Conservation (phyloP, 2,329 filamentous ascomycete genomes). For the Cyclaneusma minus region DNA sequence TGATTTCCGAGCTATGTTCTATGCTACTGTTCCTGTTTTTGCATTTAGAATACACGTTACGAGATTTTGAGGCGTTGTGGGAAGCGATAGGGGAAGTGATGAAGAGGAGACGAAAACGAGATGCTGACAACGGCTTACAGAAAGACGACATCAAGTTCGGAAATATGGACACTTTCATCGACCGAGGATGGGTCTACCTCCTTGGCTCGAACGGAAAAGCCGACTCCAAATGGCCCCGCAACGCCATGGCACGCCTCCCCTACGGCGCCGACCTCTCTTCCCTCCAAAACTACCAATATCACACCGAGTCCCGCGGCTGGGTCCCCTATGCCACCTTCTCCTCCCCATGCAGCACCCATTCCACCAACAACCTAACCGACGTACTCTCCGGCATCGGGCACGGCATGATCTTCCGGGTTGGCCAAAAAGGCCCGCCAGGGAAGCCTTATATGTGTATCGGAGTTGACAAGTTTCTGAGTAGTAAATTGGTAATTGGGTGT, state of each 20-base stretch:
- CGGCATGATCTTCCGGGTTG: constrained; percentile 4
- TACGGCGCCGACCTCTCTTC: constrained; percentile 2
- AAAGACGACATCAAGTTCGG: constrained; percentile 1
- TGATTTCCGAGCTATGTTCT: too few relatives aligned
- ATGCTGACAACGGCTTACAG: constrained; percentile 1
- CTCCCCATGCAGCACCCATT: too few relatives aligned
- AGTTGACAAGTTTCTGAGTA: too few relatives aligned
- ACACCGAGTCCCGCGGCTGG: constrained; percentile 1
- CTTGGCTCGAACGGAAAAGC: constrained; percentile 1
- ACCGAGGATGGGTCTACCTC: constrained; percentile 3
- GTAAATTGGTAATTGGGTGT: too few relatives aligned
- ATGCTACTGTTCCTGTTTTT: too few relatives aligned
- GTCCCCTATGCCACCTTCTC: too few relatives aligned
- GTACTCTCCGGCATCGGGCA: constrained; percentile 1
- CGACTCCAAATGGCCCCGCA: not conserved
- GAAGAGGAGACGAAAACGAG: too few relatives aligned
- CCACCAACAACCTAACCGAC: constrained; percentile 1
- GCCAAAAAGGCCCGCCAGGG: too few relatives aligned
- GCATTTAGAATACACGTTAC: too few relatives aligned
- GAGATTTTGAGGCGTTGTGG: too few relatives aligned
- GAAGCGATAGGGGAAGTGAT: too few relatives aligned
- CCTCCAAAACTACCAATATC: constrained; percentile 2
- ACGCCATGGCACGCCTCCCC: constrained; percentile 2
- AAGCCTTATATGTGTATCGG: too few relatives aligned
- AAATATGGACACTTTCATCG: constrained; percentile 3